Conservation (phyloP, 345 rosid species). For the Gossypium thurberi region DNA sequence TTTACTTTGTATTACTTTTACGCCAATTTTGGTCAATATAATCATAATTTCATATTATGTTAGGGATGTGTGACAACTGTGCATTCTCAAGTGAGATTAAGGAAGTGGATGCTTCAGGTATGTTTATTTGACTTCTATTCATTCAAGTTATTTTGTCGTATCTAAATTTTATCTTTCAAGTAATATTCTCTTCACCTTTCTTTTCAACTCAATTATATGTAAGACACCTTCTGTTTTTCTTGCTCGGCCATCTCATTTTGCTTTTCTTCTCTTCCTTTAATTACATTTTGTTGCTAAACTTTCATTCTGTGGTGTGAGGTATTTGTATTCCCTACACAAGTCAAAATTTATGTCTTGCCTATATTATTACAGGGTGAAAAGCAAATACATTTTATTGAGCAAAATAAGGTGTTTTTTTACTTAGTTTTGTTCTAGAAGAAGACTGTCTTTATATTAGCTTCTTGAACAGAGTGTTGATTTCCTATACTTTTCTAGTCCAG, state of each 20-base stretch:
- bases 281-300: background rate
- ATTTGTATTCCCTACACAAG: background rate
- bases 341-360: background rate
- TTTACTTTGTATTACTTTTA: slow-evolving; percentile 1
- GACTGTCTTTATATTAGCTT: background rate
- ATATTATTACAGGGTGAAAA: background rate
- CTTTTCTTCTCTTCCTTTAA: background rate
- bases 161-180: background rate
- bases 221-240: background rate
- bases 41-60: slow-evolving; percentile 14
- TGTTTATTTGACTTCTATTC: slow-evolving; percentile 19
- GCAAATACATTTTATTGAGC: background rate
- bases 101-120: slow-evolving; percentile 75
- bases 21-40: slow-evolving; percentile 7
- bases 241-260: background rate
- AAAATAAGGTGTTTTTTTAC: background rate
- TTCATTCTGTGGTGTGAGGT: background rate
- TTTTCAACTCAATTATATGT: background rate
- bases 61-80: slow-evolving; percentile 97
- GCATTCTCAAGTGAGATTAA: slow-evolving; percentile 56
- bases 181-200: background rate
- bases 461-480: background rate
- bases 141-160: background rate
- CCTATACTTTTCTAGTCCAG: background rate
- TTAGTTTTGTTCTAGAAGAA: background rate